These are phyloP conservation scores for Candida odintsovae DNA, from an alignment of 805 yeast species.

Conservation along the genomic window DNA sequence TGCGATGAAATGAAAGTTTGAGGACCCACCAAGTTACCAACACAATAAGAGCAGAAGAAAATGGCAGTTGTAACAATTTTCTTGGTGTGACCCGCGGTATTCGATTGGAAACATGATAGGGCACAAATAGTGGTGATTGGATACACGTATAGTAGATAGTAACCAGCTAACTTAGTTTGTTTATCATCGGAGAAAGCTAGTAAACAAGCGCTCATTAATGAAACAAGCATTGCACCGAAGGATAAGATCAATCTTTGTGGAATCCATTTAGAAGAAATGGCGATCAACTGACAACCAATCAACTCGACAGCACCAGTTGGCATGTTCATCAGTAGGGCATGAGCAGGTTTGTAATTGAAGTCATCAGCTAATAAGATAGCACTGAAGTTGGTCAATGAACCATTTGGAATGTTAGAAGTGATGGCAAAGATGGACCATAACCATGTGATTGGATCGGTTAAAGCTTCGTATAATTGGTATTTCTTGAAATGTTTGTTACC, in stretches of 20 bases:
- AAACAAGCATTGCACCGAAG: neutral
- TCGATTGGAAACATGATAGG: constrained; percentile 1
- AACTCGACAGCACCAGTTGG: constrained; percentile 7
- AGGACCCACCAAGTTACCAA: constrained; percentile 52
- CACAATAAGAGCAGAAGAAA: constrained; percentile 43
- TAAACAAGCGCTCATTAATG: neutral
- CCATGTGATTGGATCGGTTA: constrained; percentile 28
- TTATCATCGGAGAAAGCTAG: constrained; percentile 7
- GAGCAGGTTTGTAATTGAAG: neutral
- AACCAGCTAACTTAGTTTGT: constrained; percentile 3
- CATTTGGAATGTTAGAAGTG: constrained; percentile 33
- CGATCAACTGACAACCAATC: neutral
- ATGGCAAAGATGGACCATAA: constrained; percentile 28
- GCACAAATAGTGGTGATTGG: neutral
- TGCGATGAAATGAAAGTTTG: constrained; percentile 39
- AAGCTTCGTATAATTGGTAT: constrained; percentile 24
- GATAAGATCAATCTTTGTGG: neutral
- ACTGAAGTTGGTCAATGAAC: constrained; percentile 42
- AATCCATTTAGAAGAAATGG: neutral
- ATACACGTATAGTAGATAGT: neutral
- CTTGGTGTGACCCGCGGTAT: constrained; percentile 36
- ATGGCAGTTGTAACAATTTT: constrained; percentile 42
- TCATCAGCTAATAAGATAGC: constrained; percentile 29
- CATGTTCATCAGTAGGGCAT: neutral
- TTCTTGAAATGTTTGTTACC: constrained; percentile 33